Percentiles rank a stretch among this genome's conserved stretches.
These are phyloP conservation scores for Tetrapisispora pingtungensis DNA, from an alignment of 805 yeast genomes.

Conservation along the genomic window DNA sequence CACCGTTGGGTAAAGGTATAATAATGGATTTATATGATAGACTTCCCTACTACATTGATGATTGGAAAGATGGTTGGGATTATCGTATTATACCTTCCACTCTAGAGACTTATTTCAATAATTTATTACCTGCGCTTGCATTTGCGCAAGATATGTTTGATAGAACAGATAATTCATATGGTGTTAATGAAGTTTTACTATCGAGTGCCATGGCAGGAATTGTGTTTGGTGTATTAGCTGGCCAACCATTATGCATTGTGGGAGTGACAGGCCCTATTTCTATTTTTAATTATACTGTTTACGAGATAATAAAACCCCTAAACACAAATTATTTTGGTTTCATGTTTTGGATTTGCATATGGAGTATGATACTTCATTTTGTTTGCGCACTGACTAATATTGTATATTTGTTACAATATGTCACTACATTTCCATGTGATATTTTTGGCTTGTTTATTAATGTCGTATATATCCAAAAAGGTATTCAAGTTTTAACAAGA, in stretches of 20 bases:
- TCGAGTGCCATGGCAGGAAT: constrained; percentile 84
- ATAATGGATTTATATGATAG: constrained; percentile 30
- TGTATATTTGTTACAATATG: constrained; percentile 55
- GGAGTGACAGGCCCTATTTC: constrained; percentile 96
- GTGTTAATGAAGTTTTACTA: constrained; percentile 81
- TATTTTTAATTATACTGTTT: constrained; percentile 83
- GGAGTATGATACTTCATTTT: constrained; percentile 81
- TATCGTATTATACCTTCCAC: constrained; percentile 85
- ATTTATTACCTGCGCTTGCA: constrained; percentile 85
- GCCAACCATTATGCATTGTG: constrained; percentile 89
- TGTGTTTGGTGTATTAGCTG: constrained; percentile 74
- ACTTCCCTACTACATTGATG: constrained; percentile 60
- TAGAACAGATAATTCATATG: constrained; percentile 75
- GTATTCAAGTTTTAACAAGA: constrained; percentile 65
- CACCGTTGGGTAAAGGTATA: constrained; percentile 28
- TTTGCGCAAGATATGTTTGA: constrained; percentile 97
- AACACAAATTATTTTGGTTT: constrained; percentile 63
- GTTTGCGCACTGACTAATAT: constrained; percentile 59
- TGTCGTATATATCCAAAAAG: constrained; percentile 80
- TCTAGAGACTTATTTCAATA: constrained; percentile 77
- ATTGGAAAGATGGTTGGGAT: constrained; percentile 73
- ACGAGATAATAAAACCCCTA: constrained; percentile 28
- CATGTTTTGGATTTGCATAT: constrained; percentile 91
- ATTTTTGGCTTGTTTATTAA: constrained; percentile 89
- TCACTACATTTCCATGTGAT: constrained; percentile 79